Percentiles rank a stretch among this genome's conserved stretches.
These are phyloP conservation scores for Inga leiocalycina DNA, from an alignment of 306 rosid species.

Conservation along the genomic window DNA sequence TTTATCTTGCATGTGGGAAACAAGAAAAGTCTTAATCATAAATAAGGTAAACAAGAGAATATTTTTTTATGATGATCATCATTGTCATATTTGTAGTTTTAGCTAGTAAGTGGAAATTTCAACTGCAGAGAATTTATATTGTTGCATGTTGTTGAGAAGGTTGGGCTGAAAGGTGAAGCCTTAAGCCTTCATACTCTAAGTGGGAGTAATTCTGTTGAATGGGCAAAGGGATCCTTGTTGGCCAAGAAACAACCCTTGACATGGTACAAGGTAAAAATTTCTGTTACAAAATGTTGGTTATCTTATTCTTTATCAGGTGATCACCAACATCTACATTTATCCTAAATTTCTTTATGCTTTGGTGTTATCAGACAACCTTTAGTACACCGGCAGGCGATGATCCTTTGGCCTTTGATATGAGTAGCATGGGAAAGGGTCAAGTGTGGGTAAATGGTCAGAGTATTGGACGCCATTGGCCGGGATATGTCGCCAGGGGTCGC, in stretches of 20 bases:
- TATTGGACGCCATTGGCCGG: constrained; percentile 97
- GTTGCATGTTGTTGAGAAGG: constrained; percentile 50
- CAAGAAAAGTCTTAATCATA: neutral
- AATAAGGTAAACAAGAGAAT: neutral
- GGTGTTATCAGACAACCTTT: constrained; percentile 63
- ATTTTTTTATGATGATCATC: too few species aligned
- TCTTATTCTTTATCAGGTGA: neutral
- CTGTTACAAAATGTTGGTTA: constrained; percentile 18
- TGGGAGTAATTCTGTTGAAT: constrained; percentile 83
- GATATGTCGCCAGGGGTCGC: constrained; percentile 58
- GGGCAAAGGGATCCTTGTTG: constrained; percentile 72
- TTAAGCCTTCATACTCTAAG: constrained; percentile 65
- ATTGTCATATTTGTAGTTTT: neutral
- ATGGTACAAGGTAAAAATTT: constrained; percentile 85
- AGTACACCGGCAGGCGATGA: constrained; percentile 71
- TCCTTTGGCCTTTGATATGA: constrained; percentile 92
- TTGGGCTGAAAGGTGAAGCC: constrained; percentile 87
- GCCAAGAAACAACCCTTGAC: constrained; percentile 72
- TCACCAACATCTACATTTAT: constrained; percentile 1
- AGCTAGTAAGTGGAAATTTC: neutral
- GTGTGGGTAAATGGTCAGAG: constrained; percentile 88
- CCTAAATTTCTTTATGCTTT: constrained; percentile 22
- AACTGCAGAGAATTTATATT: constrained; percentile 2
- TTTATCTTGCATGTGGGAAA: neutral
- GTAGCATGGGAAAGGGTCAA: constrained; percentile 94